Conservation (phyloP, 441 rosid genomes). For the Biscutella auriculata region DNA sequence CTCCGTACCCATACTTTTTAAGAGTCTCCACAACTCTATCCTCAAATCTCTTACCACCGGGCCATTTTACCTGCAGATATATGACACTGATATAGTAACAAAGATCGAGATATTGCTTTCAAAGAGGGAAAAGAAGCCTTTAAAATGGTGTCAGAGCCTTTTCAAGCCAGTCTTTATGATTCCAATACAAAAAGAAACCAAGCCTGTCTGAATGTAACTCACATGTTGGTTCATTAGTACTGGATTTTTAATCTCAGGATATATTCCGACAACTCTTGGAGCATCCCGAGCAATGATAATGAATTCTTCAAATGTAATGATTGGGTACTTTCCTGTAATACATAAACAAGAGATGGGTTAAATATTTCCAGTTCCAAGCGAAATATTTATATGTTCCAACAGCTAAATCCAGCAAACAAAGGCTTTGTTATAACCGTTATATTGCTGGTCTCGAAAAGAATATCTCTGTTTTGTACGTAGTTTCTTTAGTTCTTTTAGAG, state of each 20-base stretch:
- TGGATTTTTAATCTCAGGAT: slow-evolving; percentile 93
- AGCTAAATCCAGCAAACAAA: not conserved
- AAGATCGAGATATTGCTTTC: too few relatives aligned
- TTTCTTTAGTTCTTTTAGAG: slow-evolving; percentile 57
- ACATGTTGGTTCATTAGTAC: slow-evolving; percentile 74
- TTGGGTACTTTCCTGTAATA: slow-evolving; percentile 58
- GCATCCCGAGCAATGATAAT: slow-evolving; percentile 77
- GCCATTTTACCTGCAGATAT: slow-evolving; percentile 57
- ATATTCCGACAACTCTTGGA: slow-evolving; percentile 87
- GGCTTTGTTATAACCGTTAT: slow-evolving; percentile 35
- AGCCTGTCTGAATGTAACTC: slow-evolving; percentile 19
- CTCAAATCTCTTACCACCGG: slow-evolving; percentile 55
- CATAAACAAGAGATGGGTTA: not conserved
- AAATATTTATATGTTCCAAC: not conserved
- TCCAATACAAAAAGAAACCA: not conserved
- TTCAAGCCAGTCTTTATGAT: not conserved
- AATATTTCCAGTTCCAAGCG: too few relatives aligned
- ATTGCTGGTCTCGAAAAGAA: slow-evolving; percentile 66
- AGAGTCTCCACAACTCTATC: slow-evolving; percentile 52
- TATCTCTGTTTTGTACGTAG: slow-evolving; percentile 64
- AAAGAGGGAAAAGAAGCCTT: not conserved
- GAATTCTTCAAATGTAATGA: slow-evolving; percentile 86
- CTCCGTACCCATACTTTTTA: slow-evolving; percentile 54
- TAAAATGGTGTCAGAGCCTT: not conserved
- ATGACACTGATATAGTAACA: not conserved